phyloP scores from a whole-genome alignment of 1,139 yeast species.

The Lipomyces yarrowii region DNA sequence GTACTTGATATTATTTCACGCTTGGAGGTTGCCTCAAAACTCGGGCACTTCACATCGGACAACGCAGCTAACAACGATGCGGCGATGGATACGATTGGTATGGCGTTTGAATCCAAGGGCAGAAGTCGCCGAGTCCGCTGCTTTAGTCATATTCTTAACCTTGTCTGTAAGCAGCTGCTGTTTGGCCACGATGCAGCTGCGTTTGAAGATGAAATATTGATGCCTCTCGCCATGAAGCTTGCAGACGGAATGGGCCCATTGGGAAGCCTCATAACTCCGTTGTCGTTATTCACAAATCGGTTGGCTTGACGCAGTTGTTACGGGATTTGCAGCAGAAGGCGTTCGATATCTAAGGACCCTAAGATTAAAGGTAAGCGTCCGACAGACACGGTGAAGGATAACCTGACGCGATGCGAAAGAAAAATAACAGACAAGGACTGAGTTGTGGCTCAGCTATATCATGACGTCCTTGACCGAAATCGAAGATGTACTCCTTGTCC shows the following conservation, averaged over 20 bases:
- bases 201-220: conserved; percentile 3
- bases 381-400: background rate
- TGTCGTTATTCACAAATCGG: background rate
- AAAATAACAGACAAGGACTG: no score
- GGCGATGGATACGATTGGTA: background rate
- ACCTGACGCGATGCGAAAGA: background rate
- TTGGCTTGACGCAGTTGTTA: background rate
- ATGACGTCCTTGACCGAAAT: no score
- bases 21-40: background rate
- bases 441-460: no score
- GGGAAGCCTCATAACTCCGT: background rate
- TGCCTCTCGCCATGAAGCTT: conserved; percentile 5
- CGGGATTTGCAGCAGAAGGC: background rate
- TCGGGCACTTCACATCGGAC: background rate
- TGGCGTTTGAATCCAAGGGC: background rate
- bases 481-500: background rate
- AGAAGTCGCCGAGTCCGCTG: background rate
- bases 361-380: background rate
- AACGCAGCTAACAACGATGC: background rate
- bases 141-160: background rate
- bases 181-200: background rate
- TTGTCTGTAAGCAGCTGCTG: background rate
- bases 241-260: background rate
- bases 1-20: background rate
- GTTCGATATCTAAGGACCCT: background rate